Percentiles rank a stretch among this genome's conserved stretches.
Conservation (phyloP, 805 yeast genomes). For the Metschnikowia continentalis region DNA sequence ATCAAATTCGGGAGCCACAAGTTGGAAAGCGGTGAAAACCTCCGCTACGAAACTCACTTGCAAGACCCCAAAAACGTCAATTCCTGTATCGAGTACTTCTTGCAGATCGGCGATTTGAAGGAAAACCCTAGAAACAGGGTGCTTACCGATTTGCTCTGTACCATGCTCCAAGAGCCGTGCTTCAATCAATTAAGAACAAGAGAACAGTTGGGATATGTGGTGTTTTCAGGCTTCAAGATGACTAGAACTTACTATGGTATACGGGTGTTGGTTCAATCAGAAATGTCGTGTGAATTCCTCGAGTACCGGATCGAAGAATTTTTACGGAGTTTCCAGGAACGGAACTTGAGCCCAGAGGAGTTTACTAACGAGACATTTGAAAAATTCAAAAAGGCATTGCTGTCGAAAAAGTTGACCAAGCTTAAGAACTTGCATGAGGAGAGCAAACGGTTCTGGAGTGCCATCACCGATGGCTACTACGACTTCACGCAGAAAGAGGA, state of each 20-base stretch:
- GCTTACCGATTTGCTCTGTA: conserved; percentile 61
- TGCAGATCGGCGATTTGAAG: conserved; percentile 52
- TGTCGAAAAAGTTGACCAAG: conserved; percentile 62
- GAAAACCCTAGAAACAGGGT: conserved; percentile 35
- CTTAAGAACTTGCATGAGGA: conserved; percentile 80
- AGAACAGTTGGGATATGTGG: conserved; percentile 94
- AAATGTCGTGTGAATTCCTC: conserved; percentile 66
- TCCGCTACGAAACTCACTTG: conserved; percentile 46
- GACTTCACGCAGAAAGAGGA: conserved; percentile 60
- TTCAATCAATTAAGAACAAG: conserved; percentile 87
- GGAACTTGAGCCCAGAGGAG: conserved; percentile 33
- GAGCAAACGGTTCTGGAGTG: conserved; percentile 56
- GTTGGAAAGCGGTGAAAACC: conserved; percentile 36
- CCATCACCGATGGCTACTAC: conserved; percentile 72
- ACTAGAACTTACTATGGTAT: conserved; percentile 71
- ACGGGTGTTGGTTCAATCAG: conserved; percentile 79
- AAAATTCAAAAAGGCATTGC: conserved; percentile 65
- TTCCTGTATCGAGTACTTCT: conserved; percentile 75
- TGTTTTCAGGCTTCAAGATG: conserved; percentile 67
- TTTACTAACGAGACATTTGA: conserved; percentile 63
- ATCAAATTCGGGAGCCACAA: conserved; percentile 35
- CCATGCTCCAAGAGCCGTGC: conserved; percentile 79
- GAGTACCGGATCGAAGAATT: conserved; percentile 74
- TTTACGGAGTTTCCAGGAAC: conserved; percentile 42
- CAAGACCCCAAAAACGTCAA: conserved; percentile 72